A percentile compares a stretch with the other conserved stretches of the same genome.
Conservation (phyloP, 2,329 filamentous ascomycete genomes). For the Calonectria montana region DNA sequence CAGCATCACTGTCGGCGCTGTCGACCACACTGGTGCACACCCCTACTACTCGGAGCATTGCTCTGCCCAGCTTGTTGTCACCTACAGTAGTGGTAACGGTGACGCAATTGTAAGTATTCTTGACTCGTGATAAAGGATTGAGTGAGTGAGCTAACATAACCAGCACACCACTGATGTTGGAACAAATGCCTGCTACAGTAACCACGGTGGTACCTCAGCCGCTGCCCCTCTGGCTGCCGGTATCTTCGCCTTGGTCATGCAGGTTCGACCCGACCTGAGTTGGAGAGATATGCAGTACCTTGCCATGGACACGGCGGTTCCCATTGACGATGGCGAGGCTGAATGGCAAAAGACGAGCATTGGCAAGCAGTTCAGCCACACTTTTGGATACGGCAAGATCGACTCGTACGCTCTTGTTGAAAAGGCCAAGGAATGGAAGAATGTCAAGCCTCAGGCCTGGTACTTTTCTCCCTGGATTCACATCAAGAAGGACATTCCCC, state of each 20-base stretch:
- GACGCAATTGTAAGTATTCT: constrained; percentile 77
- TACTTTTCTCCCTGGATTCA: constrained; percentile 93
- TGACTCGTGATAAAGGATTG: neutral
- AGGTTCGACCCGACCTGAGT: constrained; percentile 84
- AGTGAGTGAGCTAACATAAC: constrained; percentile 22
- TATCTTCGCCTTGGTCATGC: constrained; percentile 88
- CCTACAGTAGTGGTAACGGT: constrained; percentile 90
- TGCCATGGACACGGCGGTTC: constrained; percentile 84
- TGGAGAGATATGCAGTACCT: constrained; percentile 98
- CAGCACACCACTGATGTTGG: constrained; percentile 96
- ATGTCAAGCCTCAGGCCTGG: constrained; percentile 97
- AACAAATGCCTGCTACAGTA: constrained; percentile 78
- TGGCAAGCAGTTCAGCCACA: constrained; percentile 91
- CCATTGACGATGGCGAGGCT: constrained; percentile 74
- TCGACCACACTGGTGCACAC: constrained; percentile 88
- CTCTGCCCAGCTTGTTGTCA: constrained; percentile 94
- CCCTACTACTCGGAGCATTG: constrained; percentile 97
- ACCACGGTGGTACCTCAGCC: constrained; percentile 95
- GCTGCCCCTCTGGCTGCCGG: constrained; percentile 93
- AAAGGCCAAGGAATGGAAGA: constrained; percentile 84
- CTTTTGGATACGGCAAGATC: constrained; percentile 95
- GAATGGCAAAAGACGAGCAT: constrained; percentile 86
- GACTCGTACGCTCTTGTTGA: constrained; percentile 90
- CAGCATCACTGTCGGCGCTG: constrained; percentile 94
- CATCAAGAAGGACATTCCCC: constrained; percentile 85